phyloP scores from a whole-genome alignment of 805 yeast genomes.

The Kluyveromyces nonfermentans region DNA sequence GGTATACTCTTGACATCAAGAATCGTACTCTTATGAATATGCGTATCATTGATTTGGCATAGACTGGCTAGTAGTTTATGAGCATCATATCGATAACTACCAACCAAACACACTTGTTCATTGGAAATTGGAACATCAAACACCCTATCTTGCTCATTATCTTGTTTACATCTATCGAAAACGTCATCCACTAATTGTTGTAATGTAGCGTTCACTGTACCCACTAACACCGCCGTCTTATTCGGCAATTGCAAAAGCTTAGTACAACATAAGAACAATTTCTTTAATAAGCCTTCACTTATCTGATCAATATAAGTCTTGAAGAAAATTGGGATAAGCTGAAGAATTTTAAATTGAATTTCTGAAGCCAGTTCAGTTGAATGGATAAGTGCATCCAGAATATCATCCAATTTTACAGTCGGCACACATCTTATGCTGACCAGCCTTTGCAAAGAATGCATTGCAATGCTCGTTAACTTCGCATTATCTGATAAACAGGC shows the following conservation, averaged over 20 bases:
- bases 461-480: slow-evolving; percentile 59
- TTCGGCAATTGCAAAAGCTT: slow-evolving; percentile 53
- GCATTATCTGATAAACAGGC: slow-evolving; percentile 70
- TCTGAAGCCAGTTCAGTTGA: slow-evolving; percentile 72
- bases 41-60: slow-evolving; percentile 45
- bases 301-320: slow-evolving; percentile 52
- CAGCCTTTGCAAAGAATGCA: slow-evolving; percentile 60
- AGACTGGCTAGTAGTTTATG: slow-evolving; percentile 62
- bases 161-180: slow-evolving; percentile 49
- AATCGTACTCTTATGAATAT: slow-evolving; percentile 45
- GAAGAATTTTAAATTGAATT: slow-evolving; percentile 78
- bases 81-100: slow-evolving; percentile 57
- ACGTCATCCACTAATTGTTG: slow-evolving; percentile 75
- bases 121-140: slow-evolving; percentile 39
- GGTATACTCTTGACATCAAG: slow-evolving; percentile 45
- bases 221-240: slow-evolving; percentile 67
- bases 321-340: slow-evolving; percentile 66
- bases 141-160: slow-evolving; percentile 17
- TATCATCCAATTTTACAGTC: slow-evolving; percentile 37
- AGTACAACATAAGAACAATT: slow-evolving; percentile 59
- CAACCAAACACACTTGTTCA: slow-evolving; percentile 34
- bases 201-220: slow-evolving; percentile 88
- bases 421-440: slow-evolving; percentile 49
- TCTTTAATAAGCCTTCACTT: slow-evolving; percentile 45
- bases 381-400: slow-evolving; percentile 61